Conservation (phyloP, 768 basidiomycete genomes). For the Boletus vermiculosoides region DNA sequence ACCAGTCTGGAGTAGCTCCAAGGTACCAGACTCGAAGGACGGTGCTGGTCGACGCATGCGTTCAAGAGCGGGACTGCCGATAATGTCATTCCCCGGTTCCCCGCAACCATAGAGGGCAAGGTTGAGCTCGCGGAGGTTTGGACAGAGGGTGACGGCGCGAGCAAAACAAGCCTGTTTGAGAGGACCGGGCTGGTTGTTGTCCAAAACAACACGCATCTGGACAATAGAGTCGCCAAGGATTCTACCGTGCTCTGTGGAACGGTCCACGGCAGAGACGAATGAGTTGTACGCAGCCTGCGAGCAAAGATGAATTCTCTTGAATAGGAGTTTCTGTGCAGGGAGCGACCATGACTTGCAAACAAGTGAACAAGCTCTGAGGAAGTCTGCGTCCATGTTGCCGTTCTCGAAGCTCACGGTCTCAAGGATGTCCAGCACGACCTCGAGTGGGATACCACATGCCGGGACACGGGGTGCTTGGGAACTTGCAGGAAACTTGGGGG, state of each 20-base stretch:
- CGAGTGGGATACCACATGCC: constrained; percentile 50
- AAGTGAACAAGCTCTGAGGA: constrained; percentile 56
- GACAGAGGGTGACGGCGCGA: constrained; percentile 55
- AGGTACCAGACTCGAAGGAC: constrained; percentile 51
- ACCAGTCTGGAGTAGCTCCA: constrained; percentile 53
- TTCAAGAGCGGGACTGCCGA: constrained; percentile 45
- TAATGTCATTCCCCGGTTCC: constrained; percentile 48
- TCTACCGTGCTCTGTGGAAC: constrained; percentile 45
- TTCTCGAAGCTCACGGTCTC: constrained; percentile 50
- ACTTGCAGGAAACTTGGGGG: constrained; percentile 17
- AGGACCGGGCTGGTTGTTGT: constrained; percentile 63
- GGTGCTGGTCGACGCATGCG: constrained; percentile 53
- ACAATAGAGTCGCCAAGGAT: constrained; percentile 53
- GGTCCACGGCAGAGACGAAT: constrained; percentile 52
- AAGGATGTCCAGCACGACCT: constrained; percentile 61
- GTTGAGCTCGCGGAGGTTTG: constrained; percentile 53
- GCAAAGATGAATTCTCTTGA: constrained; percentile 53
- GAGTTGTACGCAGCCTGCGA: constrained; percentile 53
- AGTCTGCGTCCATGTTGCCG: constrained; percentile 35
- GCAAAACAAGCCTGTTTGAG: constrained; percentile 59
- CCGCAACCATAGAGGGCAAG: constrained; percentile 60
- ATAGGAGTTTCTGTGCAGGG: constrained; percentile 64
- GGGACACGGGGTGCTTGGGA: constrained; percentile 23
- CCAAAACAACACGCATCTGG: constrained; percentile 55
- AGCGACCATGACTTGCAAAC: constrained; percentile 67